phyloP scores from a whole-genome alignment of 805 yeast genomes.

The Candida alai region DNA sequence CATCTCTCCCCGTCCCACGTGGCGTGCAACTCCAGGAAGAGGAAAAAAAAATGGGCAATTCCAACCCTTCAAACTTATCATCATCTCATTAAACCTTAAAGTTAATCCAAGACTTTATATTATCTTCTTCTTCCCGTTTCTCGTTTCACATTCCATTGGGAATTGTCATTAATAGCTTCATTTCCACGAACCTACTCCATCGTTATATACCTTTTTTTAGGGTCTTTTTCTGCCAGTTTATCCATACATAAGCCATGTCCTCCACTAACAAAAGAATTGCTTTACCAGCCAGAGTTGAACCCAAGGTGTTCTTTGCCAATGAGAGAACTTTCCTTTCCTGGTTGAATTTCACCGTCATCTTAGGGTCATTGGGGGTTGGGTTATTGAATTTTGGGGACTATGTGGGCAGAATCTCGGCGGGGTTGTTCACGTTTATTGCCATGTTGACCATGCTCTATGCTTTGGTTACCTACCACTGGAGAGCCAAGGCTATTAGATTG shows the following conservation, averaged over 20 bases:
- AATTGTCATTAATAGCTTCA: no score
- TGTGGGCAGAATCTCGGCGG: conserved; percentile 89
- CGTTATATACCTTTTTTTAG: no score
- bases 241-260: conserved; percentile 20
- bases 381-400: conserved; percentile 93
- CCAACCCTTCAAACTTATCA: no score
- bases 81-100: no score
- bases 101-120: no score
- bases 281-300: conserved; percentile 96
- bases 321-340: conserved; percentile 98
- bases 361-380: conserved; percentile 96
- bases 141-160: no score
- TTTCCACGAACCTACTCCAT: no score
- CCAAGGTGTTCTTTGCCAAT: conserved; percentile 97
- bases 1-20: no score
- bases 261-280: conserved; percentile 78
- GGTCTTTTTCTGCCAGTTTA: no score
- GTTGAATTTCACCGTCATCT: conserved; percentile 97
- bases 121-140: no score
- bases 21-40: no score
- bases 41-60: no score
- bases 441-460: conserved; percentile 98
- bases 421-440: conserved; percentile 89
- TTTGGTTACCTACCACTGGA: conserved; percentile 95
- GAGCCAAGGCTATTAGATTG: conserved; percentile 96